Evolutionary conservation across 805 yeast species (phyloP), one percentile per base, ranked within the genome.

Genomic region (Komagataella pastoris): DNA sequence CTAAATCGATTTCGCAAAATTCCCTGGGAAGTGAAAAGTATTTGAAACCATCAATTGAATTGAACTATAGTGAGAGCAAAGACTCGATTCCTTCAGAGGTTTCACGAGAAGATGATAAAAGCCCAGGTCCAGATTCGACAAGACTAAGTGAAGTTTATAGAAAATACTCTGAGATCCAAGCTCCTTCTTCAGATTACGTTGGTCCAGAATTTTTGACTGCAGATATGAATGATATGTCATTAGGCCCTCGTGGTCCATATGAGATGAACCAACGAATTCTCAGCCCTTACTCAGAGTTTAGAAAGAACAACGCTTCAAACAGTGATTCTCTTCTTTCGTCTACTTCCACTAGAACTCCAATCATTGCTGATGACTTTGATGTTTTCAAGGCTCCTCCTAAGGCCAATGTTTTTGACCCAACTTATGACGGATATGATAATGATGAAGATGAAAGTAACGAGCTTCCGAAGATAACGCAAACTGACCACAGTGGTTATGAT

Each of bases 101-200:
- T 10, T 12, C 40, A 30, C 40, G 40, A 30, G 40, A 30, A 30
- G 14, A 30, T 14, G 40, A 30, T 6, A 10, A 12, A 5, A 30
- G 14, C 14, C 14, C 40, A 30, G 40, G 40, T 6, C 54, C 60
- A 2, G 50, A 57, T 2, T 62, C 66, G 7, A 65, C 68, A 2
- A 58, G 61, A 49, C 51, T 66, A 46, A 59, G 57, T 14, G 66
- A 61, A 44, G 65, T 66, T 6, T 66, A 66, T 51, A 60, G 57
- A 49, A 64, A 61, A 47, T 66, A 30, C 17, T 17, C 36, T 18
- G 17, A 30, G 24, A 21, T 12, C 5, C 18, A 45, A 30, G 23
- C 45, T 24, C 19, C 51, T 30, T 17, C 48, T 23, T 30, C 24
- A 12, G 49, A 21, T 17, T 17, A 17, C 7, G 47, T 18, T 45